Percentiles rank a stretch among this genome's conserved stretches.
These are phyloP conservation scores for Zychaea mexicana DNA, from an alignment of 371 early-diverging fungal species.

Conservation along the genomic window DNA sequence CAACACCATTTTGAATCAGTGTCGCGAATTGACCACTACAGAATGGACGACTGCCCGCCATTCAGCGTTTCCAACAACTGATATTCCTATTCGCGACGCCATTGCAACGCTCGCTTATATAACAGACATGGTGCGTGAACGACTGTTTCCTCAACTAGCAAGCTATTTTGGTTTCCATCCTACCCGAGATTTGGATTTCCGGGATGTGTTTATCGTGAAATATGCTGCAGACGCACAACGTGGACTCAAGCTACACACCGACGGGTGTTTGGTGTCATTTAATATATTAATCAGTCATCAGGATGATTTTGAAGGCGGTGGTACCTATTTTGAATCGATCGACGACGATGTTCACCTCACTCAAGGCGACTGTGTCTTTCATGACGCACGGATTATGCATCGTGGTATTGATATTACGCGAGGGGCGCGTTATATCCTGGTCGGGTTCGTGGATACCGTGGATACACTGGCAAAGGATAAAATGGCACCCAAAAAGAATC, in stretches of 20 bases:
- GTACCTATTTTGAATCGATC: conserved; percentile 50
- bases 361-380: conserved; percentile 57
- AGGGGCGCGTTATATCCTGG: conserved; percentile 52
- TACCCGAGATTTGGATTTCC: conserved; percentile 42
- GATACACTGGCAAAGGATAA: conserved; percentile 43
- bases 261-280: conserved; percentile 63
- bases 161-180: conserved; percentile 35
- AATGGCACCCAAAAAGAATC: not conserved
- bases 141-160: conserved; percentile 28
- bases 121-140: conserved; percentile 19
- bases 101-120: conserved; percentile 6
- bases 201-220: conserved; percentile 61
- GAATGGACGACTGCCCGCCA: conserved; percentile 53
- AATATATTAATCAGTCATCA: conserved; percentile 54
- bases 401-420: conserved; percentile 47
- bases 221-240: conserved; percentile 50
- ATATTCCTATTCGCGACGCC: conserved; percentile 47
- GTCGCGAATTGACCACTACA: not conserved
- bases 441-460: conserved; percentile 61
- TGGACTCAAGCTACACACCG: conserved; percentile 52
- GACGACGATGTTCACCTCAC: conserved; percentile 25
- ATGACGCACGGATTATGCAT: conserved; percentile 54
- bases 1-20: conserved; percentile 26
- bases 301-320: conserved; percentile 64
- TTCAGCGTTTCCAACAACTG: conserved; percentile 58